A percentile compares a stretch with the other conserved stretches of the same genome.
Conservation (phyloP, 768 basidiomycete genomes). For the Tubosaeta brunneosetosa region DNA sequence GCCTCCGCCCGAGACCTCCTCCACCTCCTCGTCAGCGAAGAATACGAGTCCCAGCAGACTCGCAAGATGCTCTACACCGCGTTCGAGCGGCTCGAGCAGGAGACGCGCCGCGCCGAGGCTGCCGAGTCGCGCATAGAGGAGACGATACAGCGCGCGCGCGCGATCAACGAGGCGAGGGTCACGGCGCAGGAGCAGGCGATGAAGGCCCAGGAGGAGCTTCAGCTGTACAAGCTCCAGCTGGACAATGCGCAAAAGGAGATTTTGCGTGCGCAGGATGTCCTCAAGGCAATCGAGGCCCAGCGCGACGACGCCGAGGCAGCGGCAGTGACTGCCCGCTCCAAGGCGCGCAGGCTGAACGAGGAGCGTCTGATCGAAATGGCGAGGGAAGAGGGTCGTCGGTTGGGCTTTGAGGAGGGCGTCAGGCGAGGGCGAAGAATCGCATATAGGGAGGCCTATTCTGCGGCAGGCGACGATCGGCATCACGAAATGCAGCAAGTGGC, state of each 20-base stretch:
- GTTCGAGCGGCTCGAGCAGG: conserved; percentile 36
- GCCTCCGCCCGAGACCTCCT: conserved; percentile 29
- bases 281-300: conserved; percentile 45
- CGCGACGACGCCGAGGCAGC: conserved; percentile 47
- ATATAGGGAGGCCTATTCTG: conserved; percentile 23
- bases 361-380: conserved; percentile 46
- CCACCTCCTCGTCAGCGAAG: conserved; percentile 35
- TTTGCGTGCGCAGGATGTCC: conserved; percentile 47
- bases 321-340: conserved; percentile 42
- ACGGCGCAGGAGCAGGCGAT: conserved; percentile 28
- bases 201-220: conserved; percentile 44
- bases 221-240: conserved; percentile 54
- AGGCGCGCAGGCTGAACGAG: conserved; percentile 42
- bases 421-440: conserved; percentile 31
- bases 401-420: conserved; percentile 51
- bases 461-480: conserved; percentile 9
- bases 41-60: conserved; percentile 37
- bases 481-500: conserved; percentile 19
- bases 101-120: conserved; percentile 33
- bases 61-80: conserved; percentile 35
- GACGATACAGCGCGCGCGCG: conserved; percentile 24
- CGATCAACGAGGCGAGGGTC: conserved; percentile 30
- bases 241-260: conserved; percentile 59
- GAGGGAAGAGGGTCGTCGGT: conserved; percentile 48
- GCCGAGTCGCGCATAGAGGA: conserved; percentile 33